Percentiles rank a stretch among this genome's conserved stretches.
Conservation (phyloP, 2,329 filamentous ascomycete species). For the Diaporthe sp. region DNA sequence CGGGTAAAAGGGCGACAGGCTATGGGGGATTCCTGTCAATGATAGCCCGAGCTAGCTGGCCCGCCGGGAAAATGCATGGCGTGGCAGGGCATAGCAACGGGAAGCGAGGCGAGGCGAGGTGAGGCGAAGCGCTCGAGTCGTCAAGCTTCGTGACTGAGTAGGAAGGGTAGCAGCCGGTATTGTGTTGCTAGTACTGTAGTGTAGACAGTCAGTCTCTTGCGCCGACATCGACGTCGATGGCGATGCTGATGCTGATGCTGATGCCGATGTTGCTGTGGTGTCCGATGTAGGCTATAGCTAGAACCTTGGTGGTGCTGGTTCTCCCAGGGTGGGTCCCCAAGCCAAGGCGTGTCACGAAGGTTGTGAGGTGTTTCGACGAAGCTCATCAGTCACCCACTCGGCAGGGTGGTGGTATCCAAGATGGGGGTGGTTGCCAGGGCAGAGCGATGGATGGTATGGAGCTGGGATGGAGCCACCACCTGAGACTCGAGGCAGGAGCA, state of each 20-base stretch:
- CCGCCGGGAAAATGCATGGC: constrained; percentile 23
- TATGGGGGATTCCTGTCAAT: not conserved
- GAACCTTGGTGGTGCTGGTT: not conserved
- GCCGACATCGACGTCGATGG: not conserved
- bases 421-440: constrained; percentile 6
- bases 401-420: not conserved
- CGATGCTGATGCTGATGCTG: not conserved
- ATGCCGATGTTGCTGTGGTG: not conserved
- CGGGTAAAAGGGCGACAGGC: constrained; percentile 20
- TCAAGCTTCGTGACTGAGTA: constrained; percentile 20
- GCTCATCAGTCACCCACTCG: not conserved
- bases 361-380: constrained; percentile 20
- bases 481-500: constrained; percentile 3
- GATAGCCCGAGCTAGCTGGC: constrained; percentile 27
- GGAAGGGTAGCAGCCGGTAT: not conserved
- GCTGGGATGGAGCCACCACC: not conserved
- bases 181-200: too few species aligned
- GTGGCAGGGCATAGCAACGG: not conserved
- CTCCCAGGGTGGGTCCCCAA: not conserved
- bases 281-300: too few species aligned
- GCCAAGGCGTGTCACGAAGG: constrained; percentile 28
- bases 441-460: not conserved
- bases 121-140: constrained; percentile 13
- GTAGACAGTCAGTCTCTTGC: not conserved
- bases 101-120: not conserved